Evolutionary conservation across 2,329 filamentous ascomycete genomes (phyloP), one percentile per base, ranked within the genome.

Genomic region (Colletotrichum scovillei): DNA sequence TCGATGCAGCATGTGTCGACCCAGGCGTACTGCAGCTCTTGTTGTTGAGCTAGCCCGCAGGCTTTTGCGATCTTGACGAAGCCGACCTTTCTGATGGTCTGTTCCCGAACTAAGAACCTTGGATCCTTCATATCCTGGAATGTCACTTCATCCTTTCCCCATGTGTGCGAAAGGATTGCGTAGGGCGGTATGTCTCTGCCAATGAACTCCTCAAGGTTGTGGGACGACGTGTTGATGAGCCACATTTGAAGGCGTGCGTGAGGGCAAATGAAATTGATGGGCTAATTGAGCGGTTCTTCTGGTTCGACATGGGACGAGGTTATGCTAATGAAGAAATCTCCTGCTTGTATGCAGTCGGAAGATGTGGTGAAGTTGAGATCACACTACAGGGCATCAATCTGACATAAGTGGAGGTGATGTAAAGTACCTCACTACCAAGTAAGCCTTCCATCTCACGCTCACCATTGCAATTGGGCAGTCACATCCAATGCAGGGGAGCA

Each of bases 151-250:
- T 75, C 74, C 0, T 74, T 49, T 4, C 70, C 78, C 78, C 78
- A 80, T 2, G 76, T 79, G 57, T 80, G 79, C 9, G 77, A 80
- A 8, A 79, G 74, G 12, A 78, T 78, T 0, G 77, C 77, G 46
- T 80, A 79, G 11, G 5, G 49, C 9, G 2, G 67, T 35, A n/a
- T 63, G 5, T 49, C 1, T 9, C 42, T 22, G 7, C 42, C 58
- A 11, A 19, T n/a, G n/a, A 63, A 12, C 49, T 69, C 58, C 11
- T 35, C 24, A n/a, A 69, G 30, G 4, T 42, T 57, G 12, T 56
- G n/a, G 5, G 30, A 63, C 2, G 46, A 2, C n/a, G 52, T 64
- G 14, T 69, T 19, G n/a, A 69, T 55, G 1, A 69, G 32, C 58
- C 59, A 64, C 52, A 64, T 55, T 49, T n/a, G 19, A 7, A 22